Percentiles rank a stretch among this genome's conserved stretches.
phyloP scores from a whole-genome alignment of 148 eudicot genomes.

The Amaranthus cruentus region DNA sequence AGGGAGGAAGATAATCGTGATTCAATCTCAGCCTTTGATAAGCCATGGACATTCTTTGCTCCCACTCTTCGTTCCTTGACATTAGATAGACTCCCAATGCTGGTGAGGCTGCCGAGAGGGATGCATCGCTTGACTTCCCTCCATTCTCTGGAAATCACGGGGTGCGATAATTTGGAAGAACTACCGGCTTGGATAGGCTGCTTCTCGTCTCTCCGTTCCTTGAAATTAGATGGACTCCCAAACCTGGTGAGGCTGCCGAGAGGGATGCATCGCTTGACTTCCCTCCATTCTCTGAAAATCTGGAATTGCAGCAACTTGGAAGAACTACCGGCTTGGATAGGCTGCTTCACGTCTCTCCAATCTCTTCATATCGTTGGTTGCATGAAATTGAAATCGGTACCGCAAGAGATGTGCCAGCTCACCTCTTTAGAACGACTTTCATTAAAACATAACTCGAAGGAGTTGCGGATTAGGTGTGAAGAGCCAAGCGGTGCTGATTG shows the following conservation, averaged over 20 bases:
- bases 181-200: constrained; percentile 9
- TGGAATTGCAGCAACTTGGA: neutral
- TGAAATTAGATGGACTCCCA: neutral
- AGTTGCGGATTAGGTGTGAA: neutral
- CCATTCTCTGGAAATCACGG: neutral
- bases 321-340: constrained; percentile 10
- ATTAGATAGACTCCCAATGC: neutral
- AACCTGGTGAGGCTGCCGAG: constrained; percentile 11
- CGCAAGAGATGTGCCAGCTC: neutral
- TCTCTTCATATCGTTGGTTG: no score
- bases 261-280: constrained; percentile 9
- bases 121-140: constrained; percentile 14
- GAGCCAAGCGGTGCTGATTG: constrained; percentile 3
- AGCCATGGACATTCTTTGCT: neutral
- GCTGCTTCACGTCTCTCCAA: constrained; percentile 8
- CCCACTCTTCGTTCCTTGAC: neutral
- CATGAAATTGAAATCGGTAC: constrained; percentile 6
- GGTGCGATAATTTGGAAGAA: neutral
- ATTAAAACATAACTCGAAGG: accelerated
- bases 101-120: constrained; percentile 17
- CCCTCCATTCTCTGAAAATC: neutral
- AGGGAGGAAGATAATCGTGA: no score
- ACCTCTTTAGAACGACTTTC: neutral
- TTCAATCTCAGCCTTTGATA: no score
- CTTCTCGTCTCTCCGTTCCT: constrained; percentile 11